Conservation (phyloP, 2,329 filamentous ascomycete species). For the Pseudogymnoascus sp. region DNA sequence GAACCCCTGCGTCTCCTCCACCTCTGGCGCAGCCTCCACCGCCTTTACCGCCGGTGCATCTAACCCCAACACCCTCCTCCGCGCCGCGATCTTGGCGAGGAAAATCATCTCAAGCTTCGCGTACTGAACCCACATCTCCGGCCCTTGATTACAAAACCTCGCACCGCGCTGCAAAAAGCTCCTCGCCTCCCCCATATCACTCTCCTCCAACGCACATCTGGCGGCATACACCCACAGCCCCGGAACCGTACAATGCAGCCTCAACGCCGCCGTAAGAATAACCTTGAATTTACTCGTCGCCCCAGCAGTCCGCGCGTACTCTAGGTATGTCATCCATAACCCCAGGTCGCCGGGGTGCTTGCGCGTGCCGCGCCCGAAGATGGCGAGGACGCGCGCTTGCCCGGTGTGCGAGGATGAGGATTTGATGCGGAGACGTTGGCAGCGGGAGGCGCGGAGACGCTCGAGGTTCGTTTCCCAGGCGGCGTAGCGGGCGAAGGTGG, state of each 20-base stretch:
- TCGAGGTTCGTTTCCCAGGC: slow-evolving; percentile 64
- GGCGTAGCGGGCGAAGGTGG: slow-evolving; percentile 79
- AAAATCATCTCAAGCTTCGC: slow-evolving; percentile 89
- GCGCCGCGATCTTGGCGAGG: slow-evolving; percentile 68
- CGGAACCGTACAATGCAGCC: slow-evolving; percentile 75
- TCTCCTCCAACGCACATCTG: slow-evolving; percentile 69
- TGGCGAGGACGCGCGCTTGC: slow-evolving; percentile 76
- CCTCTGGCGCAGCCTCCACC: slow-evolving; percentile 29
- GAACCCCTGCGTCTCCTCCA: slow-evolving; percentile 29
- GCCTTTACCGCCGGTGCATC: slow-evolving; percentile 37
- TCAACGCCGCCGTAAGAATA: slow-evolving; percentile 59
- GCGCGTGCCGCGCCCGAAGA: slow-evolving; percentile 77
- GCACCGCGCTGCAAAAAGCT: slow-evolving; percentile 83
- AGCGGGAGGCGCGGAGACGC: slow-evolving; percentile 69
- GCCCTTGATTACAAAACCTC: slow-evolving; percentile 73
- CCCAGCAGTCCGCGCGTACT: slow-evolving; percentile 63
- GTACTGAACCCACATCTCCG: slow-evolving; percentile 79
- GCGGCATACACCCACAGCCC: slow-evolving; percentile 81
- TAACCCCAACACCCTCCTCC: slow-evolving; percentile 59
- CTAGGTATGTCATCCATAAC: slow-evolving; percentile 86
- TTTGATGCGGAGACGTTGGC: slow-evolving; percentile 70
- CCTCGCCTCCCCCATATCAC: slow-evolving; percentile 79
- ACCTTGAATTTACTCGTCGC: slow-evolving; percentile 58
- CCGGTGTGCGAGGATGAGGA: slow-evolving; percentile 57
- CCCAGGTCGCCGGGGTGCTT: slow-evolving; percentile 74